Evolutionary conservation across 768 basidiomycete genomes (phyloP).

Genomic region (Panellus pusillus): DNA sequence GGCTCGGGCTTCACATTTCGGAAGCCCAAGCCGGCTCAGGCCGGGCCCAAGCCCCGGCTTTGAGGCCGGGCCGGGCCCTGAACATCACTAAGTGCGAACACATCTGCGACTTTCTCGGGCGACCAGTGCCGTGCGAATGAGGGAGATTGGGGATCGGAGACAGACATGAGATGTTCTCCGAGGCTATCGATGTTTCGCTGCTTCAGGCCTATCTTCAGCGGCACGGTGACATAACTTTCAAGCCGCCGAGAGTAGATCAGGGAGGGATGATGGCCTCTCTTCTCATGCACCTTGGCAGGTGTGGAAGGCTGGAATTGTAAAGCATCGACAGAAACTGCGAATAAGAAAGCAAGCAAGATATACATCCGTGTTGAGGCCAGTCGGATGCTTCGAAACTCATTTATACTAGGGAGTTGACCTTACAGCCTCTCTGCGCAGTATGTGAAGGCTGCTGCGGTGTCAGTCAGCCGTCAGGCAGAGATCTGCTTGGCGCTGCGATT

Average conservation of each 20-base stretch:
- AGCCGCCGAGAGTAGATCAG: conserved; percentile 23
- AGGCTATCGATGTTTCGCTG: conserved; percentile 33
- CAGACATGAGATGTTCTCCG: conserved; percentile 30
- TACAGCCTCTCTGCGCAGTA: no score
- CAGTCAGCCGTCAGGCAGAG: no score
- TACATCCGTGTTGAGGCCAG: background rate
- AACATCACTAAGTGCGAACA: no score
- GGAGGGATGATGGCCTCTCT: conserved; percentile 20
- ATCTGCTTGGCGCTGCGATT: no score
- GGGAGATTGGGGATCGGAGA: conserved; percentile 37
- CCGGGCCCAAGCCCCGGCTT: no score
- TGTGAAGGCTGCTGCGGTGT: no score
- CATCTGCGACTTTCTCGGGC: conserved; percentile 26
- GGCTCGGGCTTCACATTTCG: no score
- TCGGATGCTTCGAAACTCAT: background rate
- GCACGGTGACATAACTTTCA: conserved; percentile 25
- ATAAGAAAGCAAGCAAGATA: conserved; percentile 1
- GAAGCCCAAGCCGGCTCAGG: no score
- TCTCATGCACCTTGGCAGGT: conserved; percentile 28
- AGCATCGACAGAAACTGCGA: background rate
- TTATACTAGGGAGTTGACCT: background rate
- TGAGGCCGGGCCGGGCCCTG: no score
- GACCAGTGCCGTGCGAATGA: conserved; percentile 38
- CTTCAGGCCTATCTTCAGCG: conserved; percentile 35
- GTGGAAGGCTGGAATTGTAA: background rate